These are phyloP conservation scores for Amylostereum chailletii DNA, from an alignment of 1,284 basidiomycete species.

Conservation along the genomic window DNA sequence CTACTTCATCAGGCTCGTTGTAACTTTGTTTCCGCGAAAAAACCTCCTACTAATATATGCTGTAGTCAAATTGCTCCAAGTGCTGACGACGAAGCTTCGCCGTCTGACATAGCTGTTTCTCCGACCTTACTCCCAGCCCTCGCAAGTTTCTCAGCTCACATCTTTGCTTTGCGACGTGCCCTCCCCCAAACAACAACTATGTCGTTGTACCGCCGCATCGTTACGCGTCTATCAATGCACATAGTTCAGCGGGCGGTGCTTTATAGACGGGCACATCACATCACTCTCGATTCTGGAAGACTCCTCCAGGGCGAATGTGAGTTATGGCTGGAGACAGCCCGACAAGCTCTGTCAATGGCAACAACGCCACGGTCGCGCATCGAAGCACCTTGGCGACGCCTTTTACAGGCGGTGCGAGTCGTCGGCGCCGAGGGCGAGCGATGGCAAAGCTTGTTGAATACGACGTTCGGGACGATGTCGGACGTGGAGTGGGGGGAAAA, in stretches of 20 bases:
- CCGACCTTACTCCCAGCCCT: conserved; percentile 65
- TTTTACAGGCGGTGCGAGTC: conserved; percentile 61
- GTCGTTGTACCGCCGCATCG: conserved; percentile 62
- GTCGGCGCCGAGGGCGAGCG: conserved; percentile 47
- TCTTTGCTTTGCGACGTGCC: conserved; percentile 50
- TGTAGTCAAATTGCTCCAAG: neutral
- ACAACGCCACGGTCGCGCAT: conserved; percentile 12
- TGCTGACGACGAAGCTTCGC: conserved; percentile 12
- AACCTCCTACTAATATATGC: conserved; percentile 3
- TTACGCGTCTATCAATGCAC: conserved; percentile 59
- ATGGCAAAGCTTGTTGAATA: conserved; percentile 34
- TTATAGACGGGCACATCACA: conserved; percentile 59
- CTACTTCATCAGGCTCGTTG: conserved; percentile 30
- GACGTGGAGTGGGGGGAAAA: conserved; percentile 29
- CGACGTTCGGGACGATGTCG: conserved; percentile 33
- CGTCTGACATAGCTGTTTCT: conserved; percentile 45
- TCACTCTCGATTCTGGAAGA: conserved; percentile 46
- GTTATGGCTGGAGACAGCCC: conserved; percentile 73
- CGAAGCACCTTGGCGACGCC: conserved; percentile 62
- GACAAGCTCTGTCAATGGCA: conserved; percentile 37
- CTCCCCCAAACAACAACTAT: conserved; percentile 51
- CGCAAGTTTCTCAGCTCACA: conserved; percentile 64
- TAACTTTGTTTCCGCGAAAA: conserved; percentile 9
- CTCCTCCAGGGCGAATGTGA: conserved; percentile 59
- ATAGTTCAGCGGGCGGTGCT: conserved; percentile 76